Conservation (phyloP, 2,329 filamentous ascomycete genomes). For the Epichloe brachyelytri region DNA sequence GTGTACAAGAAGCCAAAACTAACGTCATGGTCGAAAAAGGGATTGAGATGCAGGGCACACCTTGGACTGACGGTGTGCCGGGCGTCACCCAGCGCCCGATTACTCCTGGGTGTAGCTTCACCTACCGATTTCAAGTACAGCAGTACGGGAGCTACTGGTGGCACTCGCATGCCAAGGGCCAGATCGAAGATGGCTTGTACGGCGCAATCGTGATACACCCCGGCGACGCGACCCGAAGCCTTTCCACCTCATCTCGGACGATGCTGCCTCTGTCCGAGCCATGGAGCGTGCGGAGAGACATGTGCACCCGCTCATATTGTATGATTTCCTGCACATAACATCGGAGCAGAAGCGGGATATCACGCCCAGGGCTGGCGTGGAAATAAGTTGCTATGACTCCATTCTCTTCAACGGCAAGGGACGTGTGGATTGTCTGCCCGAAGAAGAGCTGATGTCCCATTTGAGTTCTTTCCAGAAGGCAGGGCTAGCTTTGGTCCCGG, state of each 20-base stretch:
- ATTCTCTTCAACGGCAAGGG: conserved; percentile 51
- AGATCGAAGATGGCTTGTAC: conserved; percentile 47
- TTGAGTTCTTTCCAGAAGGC: conserved; percentile 18
- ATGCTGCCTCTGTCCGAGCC: conserved; percentile 23
- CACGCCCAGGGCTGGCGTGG: conserved; percentile 29
- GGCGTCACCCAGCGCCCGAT: conserved; percentile 43
- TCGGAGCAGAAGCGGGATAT: conserved; percentile 34
- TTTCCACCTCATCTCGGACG: conserved; percentile 32
- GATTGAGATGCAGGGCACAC: conserved; percentile 36
- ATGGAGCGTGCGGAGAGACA: conserved; percentile 36
- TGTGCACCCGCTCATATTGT: conserved; percentile 35
- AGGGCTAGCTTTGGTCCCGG: conserved; percentile 17
- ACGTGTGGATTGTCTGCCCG: conserved; percentile 35
- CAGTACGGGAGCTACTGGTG: conserved; percentile 50
- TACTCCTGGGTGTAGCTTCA: conserved; percentile 22
- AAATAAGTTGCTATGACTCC: conserved; percentile 44
- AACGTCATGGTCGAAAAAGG: conserved; percentile 14
- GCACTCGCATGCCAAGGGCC: conserved; percentile 41
- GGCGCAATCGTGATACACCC: conserved; percentile 40
- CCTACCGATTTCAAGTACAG: conserved; percentile 41
- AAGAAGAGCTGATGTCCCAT: conserved; percentile 28
- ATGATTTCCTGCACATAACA: conserved; percentile 43
- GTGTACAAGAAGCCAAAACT: too few relatives aligned
- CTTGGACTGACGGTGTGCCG: conserved; percentile 48
- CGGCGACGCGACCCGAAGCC: conserved; percentile 22